These are phyloP conservation scores for Yarrowia bubula DNA, from an alignment of 805 yeast genomes.

Conservation along the genomic window DNA sequence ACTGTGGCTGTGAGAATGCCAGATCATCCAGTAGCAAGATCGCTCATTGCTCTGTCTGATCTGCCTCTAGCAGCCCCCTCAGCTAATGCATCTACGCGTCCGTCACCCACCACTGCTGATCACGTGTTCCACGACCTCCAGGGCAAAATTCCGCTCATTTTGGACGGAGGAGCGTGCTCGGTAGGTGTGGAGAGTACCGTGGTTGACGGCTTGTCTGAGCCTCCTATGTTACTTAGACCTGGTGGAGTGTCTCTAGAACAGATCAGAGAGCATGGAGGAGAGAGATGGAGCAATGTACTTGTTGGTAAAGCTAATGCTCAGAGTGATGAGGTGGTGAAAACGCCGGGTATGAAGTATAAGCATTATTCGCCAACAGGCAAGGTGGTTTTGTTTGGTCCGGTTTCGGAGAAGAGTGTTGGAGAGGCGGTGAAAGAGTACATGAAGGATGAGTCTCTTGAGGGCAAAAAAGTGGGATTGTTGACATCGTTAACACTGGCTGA, in stretches of 20 bases:
- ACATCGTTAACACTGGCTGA: background rate
- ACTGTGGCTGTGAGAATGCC: conserved; percentile 95
- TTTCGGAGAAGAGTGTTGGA: conserved; percentile 39
- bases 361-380: conserved; percentile 91
- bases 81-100: conserved; percentile 93
- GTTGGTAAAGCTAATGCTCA: conserved; percentile 59
- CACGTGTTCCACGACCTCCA: conserved; percentile 82
- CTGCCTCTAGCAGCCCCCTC: conserved; percentile 96
- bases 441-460: background rate
- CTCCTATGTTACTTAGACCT: conserved; percentile 88
- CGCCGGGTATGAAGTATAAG: conserved; percentile 97
- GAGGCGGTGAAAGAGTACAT: background rate
- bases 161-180: conserved; percentile 86
- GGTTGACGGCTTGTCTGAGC: conserved; percentile 78
- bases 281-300: conserved; percentile 59
- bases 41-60: conserved; percentile 78
- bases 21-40: conserved; percentile 81
- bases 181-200: conserved; percentile 96
- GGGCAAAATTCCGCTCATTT: conserved; percentile 74
- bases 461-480: conserved; percentile 27
- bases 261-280: conserved; percentile 64
- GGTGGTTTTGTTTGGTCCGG: conserved; percentile 63
- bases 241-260: conserved; percentile 89
- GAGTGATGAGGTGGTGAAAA: conserved; percentile 61
- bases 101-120: conserved; percentile 84